Evolutionary conservation across 176 grass and related monocot species (phyloP).

Genomic region (Poa pratensis): DNA sequence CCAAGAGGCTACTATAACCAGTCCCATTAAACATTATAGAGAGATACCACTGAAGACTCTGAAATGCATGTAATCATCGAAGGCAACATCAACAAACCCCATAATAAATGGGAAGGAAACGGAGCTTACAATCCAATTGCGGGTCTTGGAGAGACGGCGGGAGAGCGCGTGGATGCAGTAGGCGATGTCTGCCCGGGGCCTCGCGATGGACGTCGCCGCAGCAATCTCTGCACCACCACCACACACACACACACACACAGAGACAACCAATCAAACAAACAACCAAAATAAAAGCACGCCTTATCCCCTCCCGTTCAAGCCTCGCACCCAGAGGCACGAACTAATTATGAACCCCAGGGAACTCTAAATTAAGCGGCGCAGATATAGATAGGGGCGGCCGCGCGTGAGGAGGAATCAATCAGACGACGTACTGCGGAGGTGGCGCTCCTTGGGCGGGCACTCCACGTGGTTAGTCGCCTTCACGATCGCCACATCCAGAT

Average conservation of each 20-base stretch:
- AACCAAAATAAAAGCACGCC: neutral
- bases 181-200: constrained; percentile 84
- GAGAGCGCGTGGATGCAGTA: constrained; percentile 96
- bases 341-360: constrained; percentile 34
- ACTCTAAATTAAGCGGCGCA: constrained; percentile 43
- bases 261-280: constrained; percentile 24
- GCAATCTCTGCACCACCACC: constrained; percentile 71
- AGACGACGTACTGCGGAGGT: constrained; percentile 80
- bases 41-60: too few species aligned
- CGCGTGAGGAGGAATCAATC: constrained; percentile 41
- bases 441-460: constrained; percentile 89
- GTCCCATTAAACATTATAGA: neutral
- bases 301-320: neutral
- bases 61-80: neutral
- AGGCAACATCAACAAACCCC: constrained; percentile 18
- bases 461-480: constrained; percentile 98
- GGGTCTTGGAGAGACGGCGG: constrained; percentile 86
- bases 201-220: constrained; percentile 79
- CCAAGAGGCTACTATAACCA: neutral
- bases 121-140: constrained; percentile 86
- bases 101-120: neutral
- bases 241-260: constrained; percentile 1
- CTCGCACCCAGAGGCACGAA: constrained; percentile 42
- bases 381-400: constrained; percentile 2
- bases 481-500: constrained; percentile 99